These are phyloP conservation scores for Simplicillium aogashimaense DNA, from an alignment of 2,329 filamentous ascomycete species.

Conservation along the genomic window DNA sequence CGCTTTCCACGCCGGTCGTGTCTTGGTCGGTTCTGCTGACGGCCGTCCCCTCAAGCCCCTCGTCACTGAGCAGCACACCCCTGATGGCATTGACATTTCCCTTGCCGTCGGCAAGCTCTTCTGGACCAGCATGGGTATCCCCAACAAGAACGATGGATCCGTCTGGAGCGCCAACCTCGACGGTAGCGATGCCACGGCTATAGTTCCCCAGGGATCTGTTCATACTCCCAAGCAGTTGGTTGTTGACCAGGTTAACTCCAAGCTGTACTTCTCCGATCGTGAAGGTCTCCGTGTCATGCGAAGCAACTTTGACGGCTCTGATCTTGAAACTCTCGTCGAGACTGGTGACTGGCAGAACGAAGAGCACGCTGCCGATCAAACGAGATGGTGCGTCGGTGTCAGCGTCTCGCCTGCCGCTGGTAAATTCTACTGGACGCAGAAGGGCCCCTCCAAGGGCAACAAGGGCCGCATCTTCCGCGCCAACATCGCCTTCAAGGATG, in stretches of 20 bases:
- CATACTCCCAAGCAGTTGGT: constrained; percentile 40
- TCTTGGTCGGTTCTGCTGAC: constrained; percentile 10
- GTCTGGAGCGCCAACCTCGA: constrained; percentile 36
- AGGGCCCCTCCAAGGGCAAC: constrained; percentile 39
- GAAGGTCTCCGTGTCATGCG: constrained; percentile 31
- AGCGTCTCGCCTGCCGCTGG: constrained; percentile 29
- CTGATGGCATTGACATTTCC: constrained; percentile 34
- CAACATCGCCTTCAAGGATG: constrained; percentile 24
- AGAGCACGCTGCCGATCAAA: constrained; percentile 18
- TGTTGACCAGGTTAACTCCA: constrained; percentile 15
- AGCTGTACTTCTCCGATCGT: constrained; percentile 32
- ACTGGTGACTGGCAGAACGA: constrained; percentile 15
- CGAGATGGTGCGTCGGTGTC: constrained; percentile 46
- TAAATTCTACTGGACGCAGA: constrained; percentile 51
- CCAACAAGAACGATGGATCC: constrained; percentile 27
- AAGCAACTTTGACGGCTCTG: constrained; percentile 26
- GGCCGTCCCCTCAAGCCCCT: constrained; percentile 8
- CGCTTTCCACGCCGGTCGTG: constrained; percentile 6
- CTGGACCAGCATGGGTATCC: constrained; percentile 40
- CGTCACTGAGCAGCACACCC: constrained; percentile 18
- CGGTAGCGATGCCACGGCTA: constrained; percentile 29
- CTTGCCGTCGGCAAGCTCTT: constrained; percentile 25
- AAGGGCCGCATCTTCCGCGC: constrained; percentile 44
- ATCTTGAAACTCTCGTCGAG: constrained; percentile 28
- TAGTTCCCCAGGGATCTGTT: constrained; percentile 31